Base-by-base conservation (phyloP, 2,329 filamentous ascomycete species). In the Fusarium continuum region DNA sequence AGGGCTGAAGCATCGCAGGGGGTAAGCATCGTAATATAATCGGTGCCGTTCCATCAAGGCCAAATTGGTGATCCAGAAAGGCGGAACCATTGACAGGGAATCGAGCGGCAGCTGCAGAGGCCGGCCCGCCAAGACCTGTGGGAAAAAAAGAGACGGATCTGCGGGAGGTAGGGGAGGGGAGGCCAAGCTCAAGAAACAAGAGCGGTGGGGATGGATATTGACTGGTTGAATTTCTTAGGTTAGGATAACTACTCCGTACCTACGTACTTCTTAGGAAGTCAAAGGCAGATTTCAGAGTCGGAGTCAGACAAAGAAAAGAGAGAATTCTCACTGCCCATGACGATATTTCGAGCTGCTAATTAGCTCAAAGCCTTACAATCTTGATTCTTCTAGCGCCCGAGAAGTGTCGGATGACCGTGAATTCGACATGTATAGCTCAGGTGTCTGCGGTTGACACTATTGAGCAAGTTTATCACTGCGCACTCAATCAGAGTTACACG, bases 21-120 rank as follows among this genome's bases (percentile, higher is more conserved):
- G 48, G 47, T 45, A 49, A 25, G 28, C 49, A 66, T 66, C 63
- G 49, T 43, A 63, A 46, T 17, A 40, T 53, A 53, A 66, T 66
- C 58, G 63, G 58, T 35, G 19, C 34, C 23, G 34, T 43, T 23
- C 41, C 26, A 43, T 32, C 54, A 66, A 38, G 34, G 49, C 63
- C 41, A 66, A 55, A 55, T 56, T 59, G 47, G 49, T 64, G 63
- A 66, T 66, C 63, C 54, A 56, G 58, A 64, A 58, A 43, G 58
- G 49, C 46, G 63, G 63, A 47, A 49, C 57, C 41, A 40, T 51
- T 35, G 43, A 54, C 63, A 67, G 34, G 58, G 54, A 64, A 67
- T 66, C 63, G 63, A 43, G 56, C 40, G 32, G 51, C 16, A 26
- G 36, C 55, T 35, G 34, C 14, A 31, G 23, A 61, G 56, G 61